Base-by-base conservation (phyloP, 2,329 filamentous ascomycete genomes). In the Rugonectria rugulosa region DNA sequence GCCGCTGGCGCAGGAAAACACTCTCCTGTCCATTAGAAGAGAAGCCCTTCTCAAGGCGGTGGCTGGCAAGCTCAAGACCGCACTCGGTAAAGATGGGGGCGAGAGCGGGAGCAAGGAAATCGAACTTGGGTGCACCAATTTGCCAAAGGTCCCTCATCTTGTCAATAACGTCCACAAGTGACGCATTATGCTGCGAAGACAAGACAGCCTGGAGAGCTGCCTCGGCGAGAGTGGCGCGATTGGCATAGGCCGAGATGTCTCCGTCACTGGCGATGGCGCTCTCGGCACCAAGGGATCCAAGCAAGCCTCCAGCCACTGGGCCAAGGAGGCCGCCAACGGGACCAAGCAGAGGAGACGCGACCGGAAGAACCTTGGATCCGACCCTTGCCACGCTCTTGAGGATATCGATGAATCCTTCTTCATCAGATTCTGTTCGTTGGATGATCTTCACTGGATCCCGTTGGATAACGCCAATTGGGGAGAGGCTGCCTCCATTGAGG, bases 141-240 rank as follows among this genome's bases (percentile, higher is more conserved):
- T 34, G 29, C 52, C 48, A 68, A 15, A 43, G 59, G 2, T 36
- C 15, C 9, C 51, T 8, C 38, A 64, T 61, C 23, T 61, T 51
- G 2, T 26, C 20, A 14, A 63, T 11, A 2, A 62, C 47, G 6
- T 60, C 46, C 2, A 44, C 21, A 12, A 41, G 19, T 26, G 55
- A 42, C 3, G 44, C 47, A 12, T 32, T 37, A 2, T 51, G 43
- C 3, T 59, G 32, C 19, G 60, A 45, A n/a, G 53, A 23, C 20
- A 67, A 38, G 14, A 67, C 19, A 2, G 64, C 56, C 34, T 66
- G 57, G 3, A 68, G 53, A 5, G 61, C 47, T 9, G 62, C 56
- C 42, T 68, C 62, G 24, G 65, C 57, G 14, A 67, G 56, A 2
- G 67, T 24, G 1, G 65, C 64, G 6, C 64, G 64, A 45, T 65